Conservation (phyloP, 768 basidiomycete species). For the Rhodotorula toruloides region DNA sequence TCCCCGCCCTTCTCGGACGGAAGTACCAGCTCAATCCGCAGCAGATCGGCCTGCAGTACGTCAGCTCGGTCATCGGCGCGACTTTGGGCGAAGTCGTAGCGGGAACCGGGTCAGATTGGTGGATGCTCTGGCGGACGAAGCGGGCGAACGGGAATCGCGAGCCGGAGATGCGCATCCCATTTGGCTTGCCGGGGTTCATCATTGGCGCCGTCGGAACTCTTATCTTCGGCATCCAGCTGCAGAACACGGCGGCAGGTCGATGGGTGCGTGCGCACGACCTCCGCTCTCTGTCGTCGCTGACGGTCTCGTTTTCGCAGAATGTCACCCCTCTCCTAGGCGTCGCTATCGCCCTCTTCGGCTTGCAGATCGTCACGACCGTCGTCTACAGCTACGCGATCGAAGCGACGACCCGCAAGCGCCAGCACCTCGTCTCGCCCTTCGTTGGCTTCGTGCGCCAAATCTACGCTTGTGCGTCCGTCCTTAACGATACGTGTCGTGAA, state of each 20-base stretch:
- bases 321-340: conserved; percentile 30
- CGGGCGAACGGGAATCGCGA: conserved; percentile 34
- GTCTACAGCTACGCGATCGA: conserved; percentile 21
- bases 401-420: background rate
- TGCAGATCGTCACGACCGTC: conserved; percentile 34
- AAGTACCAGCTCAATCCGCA: conserved; percentile 38
- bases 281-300: too few species aligned
- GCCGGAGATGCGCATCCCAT: conserved; percentile 37
- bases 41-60: conserved; percentile 40
- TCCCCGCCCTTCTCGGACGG: conserved; percentile 32
- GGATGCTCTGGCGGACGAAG: conserved; percentile 33
- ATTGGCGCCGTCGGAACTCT: conserved; percentile 36
- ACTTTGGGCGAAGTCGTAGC: conserved; percentile 40
- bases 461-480: background rate
- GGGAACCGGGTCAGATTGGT: conserved; percentile 36
- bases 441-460: conserved; percentile 26
- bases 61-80: conserved; percentile 37
- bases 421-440: conserved; percentile 14
- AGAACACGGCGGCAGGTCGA: conserved; percentile 11
- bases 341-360: conserved; percentile 27
- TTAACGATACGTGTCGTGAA: background rate
- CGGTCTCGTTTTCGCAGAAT: too few species aligned
- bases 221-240: conserved; percentile 25
- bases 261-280: conserved; percentile 5
- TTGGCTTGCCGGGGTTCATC: conserved; percentile 38